These are phyloP conservation scores for Porcisia deanei DNA, from an alignment of 208 protist genomes.

Conservation along the genomic window DNA sequence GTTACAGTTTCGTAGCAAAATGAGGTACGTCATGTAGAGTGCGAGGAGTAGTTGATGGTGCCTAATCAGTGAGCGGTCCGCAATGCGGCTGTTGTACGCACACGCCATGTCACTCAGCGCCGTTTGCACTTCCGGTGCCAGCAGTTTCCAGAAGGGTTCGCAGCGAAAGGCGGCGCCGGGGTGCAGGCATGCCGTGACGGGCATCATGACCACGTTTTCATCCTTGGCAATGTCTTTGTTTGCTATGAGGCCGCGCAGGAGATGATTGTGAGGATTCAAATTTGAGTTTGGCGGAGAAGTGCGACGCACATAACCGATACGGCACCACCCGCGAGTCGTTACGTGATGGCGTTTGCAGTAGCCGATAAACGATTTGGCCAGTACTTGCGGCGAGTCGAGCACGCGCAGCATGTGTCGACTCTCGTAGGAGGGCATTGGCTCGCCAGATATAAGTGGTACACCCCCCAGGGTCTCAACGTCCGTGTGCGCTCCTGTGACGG, in stretches of 20 bases:
- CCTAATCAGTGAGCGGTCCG: slow-evolving; percentile 62
- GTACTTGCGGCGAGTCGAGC: slow-evolving; percentile 41
- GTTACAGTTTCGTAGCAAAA: slow-evolving; percentile 43
- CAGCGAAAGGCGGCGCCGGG: slow-evolving; percentile 50
- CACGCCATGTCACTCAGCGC: slow-evolving; percentile 3
- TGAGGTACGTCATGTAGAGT: slow-evolving; percentile 76
- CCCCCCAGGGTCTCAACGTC: not conserved
- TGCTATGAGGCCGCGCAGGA: slow-evolving; percentile 73
- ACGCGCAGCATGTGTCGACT: slow-evolving; percentile 65
- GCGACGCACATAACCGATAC: slow-evolving; percentile 55
- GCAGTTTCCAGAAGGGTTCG: slow-evolving; percentile 43
- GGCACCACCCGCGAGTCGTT: slow-evolving; percentile 60
- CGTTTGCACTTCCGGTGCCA: slow-evolving; percentile 35
- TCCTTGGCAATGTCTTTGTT: slow-evolving; percentile 72
- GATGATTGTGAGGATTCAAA: not conserved
- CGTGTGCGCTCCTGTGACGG: not conserved
- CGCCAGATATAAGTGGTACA: not conserved
- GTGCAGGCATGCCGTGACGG: slow-evolving; percentile 61
- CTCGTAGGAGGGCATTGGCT: slow-evolving; percentile 61
- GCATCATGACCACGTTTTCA: slow-evolving; percentile 79
- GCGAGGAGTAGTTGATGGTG: slow-evolving; percentile 83
- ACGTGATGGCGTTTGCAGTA: slow-evolving; percentile 69
- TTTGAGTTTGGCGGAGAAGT: slow-evolving; percentile 8
- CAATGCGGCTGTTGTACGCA: slow-evolving; percentile 64
- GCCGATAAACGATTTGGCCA: slow-evolving; percentile 54